A percentile compares a stretch with the other conserved stretches of the same genome.
Conservation (phyloP, 202 grass and related monocot genomes). For the Panicum hallii region DNA sequence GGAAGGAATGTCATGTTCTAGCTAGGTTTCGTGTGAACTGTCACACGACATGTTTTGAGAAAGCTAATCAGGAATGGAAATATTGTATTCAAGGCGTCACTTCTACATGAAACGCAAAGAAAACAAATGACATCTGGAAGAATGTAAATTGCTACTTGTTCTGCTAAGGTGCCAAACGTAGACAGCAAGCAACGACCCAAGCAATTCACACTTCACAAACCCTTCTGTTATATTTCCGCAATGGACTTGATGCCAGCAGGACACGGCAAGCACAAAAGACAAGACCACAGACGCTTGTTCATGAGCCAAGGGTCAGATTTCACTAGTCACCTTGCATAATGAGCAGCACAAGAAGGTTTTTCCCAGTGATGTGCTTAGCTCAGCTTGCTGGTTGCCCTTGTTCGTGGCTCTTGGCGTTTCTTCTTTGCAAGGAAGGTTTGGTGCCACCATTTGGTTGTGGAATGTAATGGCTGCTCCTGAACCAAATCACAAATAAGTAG, state of each 20-base stretch:
- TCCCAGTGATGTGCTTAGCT: background rate
- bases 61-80: constrained; percentile 2
- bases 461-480: background rate
- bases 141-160: constrained; percentile 30
- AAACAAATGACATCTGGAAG: background rate
- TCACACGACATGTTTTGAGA: background rate
- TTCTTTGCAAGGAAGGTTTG: constrained; percentile 3
- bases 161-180: constrained; percentile 6
- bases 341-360: background rate
- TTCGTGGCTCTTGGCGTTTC: background rate
- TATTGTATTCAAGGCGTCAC: background rate
- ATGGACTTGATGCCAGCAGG: constrained; percentile 24
- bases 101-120: background rate
- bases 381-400: constrained; percentile 2
- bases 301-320: background rate
- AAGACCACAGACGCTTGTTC: background rate
- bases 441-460: background rate
- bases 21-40: background rate
- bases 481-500: background rate
- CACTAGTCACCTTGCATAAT: background rate
- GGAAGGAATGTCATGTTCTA: background rate
- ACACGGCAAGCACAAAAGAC: constrained; percentile 20
- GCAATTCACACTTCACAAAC: constrained; percentile 1
- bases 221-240: constrained; percentile 47
- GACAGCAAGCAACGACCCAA: constrained; percentile 20